Conservation (phyloP, 306 rosid species). For the Betula pendula region DNA sequence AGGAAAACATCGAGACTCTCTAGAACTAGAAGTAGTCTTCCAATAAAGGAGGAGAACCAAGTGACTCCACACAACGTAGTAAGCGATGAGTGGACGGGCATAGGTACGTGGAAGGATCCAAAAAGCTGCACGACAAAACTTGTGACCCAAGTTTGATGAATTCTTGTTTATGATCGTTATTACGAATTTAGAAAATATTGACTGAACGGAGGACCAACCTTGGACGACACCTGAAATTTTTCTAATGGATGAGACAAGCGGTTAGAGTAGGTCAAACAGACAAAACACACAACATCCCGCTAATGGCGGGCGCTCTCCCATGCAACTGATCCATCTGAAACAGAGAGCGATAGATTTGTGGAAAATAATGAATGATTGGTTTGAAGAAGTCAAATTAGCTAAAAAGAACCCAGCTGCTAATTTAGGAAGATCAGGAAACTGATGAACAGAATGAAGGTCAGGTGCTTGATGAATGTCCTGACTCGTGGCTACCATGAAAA, state of each 20-base stretch:
- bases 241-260: background rate
- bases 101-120: no score
- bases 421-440: background rate
- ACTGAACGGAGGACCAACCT: background rate
- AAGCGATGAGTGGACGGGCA: no score
- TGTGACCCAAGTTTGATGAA: background rate
- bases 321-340: background rate
- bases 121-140: no score
- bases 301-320: constrained; percentile 15
- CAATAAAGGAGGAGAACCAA: background rate
- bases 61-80: no score
- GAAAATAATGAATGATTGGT: constrained; percentile 11
- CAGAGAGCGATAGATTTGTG: constrained; percentile 14
- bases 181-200: background rate
- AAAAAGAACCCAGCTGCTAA: background rate
- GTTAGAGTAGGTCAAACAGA: no score
- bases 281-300: background rate
- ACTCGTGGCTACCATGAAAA: constrained; percentile 23
- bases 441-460: background rate
- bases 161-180: background rate
- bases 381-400: constrained; percentile 32
- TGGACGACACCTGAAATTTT: background rate
- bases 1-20: no score
- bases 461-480: background rate
- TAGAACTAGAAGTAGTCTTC: background rate